Percentiles rank a stretch among this genome's conserved stretches.
Conservation (phyloP, 1,284 basidiomycete genomes). For the Marasmius oreades region DNA sequence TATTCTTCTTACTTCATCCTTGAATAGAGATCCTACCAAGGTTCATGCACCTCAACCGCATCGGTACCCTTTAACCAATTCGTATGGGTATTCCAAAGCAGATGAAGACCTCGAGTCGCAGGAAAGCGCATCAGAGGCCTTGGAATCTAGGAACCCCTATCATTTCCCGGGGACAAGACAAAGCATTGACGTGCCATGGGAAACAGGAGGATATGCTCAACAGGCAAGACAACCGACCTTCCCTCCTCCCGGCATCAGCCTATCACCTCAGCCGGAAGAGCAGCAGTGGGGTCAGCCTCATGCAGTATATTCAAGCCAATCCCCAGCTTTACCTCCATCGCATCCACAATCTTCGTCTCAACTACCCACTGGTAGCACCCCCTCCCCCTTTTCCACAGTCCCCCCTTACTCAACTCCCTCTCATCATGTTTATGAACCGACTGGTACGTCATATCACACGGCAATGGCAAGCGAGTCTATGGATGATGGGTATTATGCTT, state of each 20-base stretch:
- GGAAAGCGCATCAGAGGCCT: slow-evolving; percentile 5
- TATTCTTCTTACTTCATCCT: slow-evolving; percentile 39
- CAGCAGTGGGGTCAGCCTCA: too few relatives aligned
- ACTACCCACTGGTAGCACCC: neutral
- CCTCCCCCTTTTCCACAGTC: neutral
- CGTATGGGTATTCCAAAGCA: slow-evolving; percentile 12
- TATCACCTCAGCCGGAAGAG: neutral
- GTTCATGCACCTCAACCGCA: slow-evolving; percentile 37
- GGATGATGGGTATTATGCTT: neutral
- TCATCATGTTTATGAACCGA: slow-evolving; percentile 12
- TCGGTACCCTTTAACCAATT: slow-evolving; percentile 13
- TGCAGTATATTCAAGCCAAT: too few relatives aligned
- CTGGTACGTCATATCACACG: slow-evolving; percentile 14
- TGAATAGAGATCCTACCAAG: slow-evolving; percentile 33
- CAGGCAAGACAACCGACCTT: neutral
- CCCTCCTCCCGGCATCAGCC: slow-evolving; percentile 7
- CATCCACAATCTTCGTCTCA: neutral
- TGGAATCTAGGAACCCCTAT: neutral
- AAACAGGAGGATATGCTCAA: slow-evolving; percentile 13
- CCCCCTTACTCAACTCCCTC: neutral
- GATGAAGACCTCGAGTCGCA: slow-evolving; percentile 13
- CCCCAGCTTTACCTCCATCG: too few relatives aligned
- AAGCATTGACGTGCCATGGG: slow-evolving; percentile 28
- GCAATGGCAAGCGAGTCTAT: slow-evolving; percentile 8
- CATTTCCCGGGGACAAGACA: slow-evolving; percentile 17